These are phyloP conservation scores for Brettanomyces nanus DNA, from an alignment of 805 yeast genomes.

Conservation along the genomic window DNA sequence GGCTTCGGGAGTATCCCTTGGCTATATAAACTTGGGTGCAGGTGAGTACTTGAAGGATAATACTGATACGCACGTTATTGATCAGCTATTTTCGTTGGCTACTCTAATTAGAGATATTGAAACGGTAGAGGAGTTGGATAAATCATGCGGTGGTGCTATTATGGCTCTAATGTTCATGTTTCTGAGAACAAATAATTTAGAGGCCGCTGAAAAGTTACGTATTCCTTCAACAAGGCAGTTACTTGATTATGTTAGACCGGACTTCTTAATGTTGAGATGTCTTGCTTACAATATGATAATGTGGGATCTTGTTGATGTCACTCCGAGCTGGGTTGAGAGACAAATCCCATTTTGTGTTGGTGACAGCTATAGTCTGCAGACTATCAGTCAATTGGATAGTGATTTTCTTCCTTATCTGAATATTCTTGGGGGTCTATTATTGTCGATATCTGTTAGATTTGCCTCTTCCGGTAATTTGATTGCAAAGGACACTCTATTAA, in stretches of 20 bases:
- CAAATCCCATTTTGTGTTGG: constrained; percentile 45
- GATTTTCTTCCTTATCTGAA: constrained; percentile 58
- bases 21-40: constrained; percentile 73
- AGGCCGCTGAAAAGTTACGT: constrained; percentile 52
- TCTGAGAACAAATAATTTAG: constrained; percentile 52
- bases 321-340: constrained; percentile 45
- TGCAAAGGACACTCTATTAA: constrained; percentile 49
- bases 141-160: constrained; percentile 65
- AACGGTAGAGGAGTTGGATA: constrained; percentile 48
- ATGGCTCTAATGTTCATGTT: constrained; percentile 69
- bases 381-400: constrained; percentile 35
- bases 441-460: constrained; percentile 65
- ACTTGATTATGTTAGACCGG: constrained; percentile 72
- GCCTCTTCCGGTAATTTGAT: constrained; percentile 58
- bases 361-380: constrained; percentile 21
- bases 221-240: constrained; percentile 54
- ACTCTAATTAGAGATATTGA: constrained; percentile 56
- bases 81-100: constrained; percentile 49
- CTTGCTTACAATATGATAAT: constrained; percentile 56
- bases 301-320: constrained; percentile 57
- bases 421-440: constrained; percentile 64
- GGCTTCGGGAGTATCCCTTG: constrained; percentile 85
- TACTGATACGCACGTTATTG: constrained; percentile 58
- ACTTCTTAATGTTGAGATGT: constrained; percentile 56
- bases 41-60: constrained; percentile 46